Base-by-base conservation (phyloP, 768 basidiomycete genomes). In the Calvatia gigantea region DNA sequence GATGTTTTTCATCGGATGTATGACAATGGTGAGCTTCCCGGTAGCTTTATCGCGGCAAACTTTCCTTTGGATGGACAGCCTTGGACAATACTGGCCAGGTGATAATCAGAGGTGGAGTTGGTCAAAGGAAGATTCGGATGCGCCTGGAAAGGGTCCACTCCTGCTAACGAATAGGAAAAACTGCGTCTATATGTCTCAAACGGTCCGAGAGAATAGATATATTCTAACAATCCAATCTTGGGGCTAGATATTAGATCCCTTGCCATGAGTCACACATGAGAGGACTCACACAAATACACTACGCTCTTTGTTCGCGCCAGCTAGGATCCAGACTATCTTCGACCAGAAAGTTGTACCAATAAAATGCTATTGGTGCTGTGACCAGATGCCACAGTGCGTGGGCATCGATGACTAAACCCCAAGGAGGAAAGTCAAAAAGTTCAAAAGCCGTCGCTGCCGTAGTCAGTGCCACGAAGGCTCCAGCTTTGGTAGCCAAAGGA, bases 351-450 rank as follows among this genome's bases (percentile, higher is more conserved):
- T 79, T 73, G 63, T 96, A 98, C 94, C 96, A 98, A 43, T 81
- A 75, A 44, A 79, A 64, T 3, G 85, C 82, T 29, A 98, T 81
- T 0, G 87, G 87, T 0, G 81, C 87, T 0, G 96, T 99, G 3
- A 83, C 78, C 6, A 89, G 74, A 69, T 99, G 96, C 97, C 96
- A 98, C 14, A 98, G 70, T 2, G 93, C 79, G 68, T 98, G 97
- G 0, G 95, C 94, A 65, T 98, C 96, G 17, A 98, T 74, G 6
- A 84, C 68, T 31, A 94, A 69, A n/a, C 66, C 64, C 69, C 85
- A 77, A 0, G 94, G 91, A 0, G 94, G 83, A 64, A 98, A 98
- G 66, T 99, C 96, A 59, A 96, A 84, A 2, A 99, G 67, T 65
- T 99, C 96, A 29, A 99, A 77, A 1, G 76, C 73, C 2, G 86